phyloP scores from a whole-genome alignment of 257 asterid genomes.

The Gentiana straminea region DNA sequence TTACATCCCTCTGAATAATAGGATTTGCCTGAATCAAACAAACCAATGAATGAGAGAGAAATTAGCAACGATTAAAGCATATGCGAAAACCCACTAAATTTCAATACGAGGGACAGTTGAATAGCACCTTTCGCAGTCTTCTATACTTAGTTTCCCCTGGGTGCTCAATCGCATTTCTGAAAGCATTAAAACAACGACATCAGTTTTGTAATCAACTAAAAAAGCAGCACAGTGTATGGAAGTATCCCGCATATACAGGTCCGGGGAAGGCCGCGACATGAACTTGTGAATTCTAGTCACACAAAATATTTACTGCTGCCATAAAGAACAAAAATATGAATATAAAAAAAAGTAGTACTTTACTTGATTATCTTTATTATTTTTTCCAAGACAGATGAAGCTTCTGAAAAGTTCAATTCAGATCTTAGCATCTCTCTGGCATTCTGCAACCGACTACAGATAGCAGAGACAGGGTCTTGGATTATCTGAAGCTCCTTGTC shows the following conservation, averaged over 20 bases:
- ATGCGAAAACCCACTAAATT: too few relatives aligned
- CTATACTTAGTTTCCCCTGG: conserved; percentile 66
- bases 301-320: too few relatives aligned
- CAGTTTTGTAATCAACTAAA: conserved; percentile 2
- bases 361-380: conserved; percentile 52
- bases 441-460: conserved; percentile 59
- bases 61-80: conserved; percentile 1
- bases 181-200: conserved; percentile 9
- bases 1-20: conserved; percentile 52
- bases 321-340: background rate
- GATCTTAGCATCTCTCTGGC: conserved; percentile 48
- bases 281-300: too few relatives aligned
- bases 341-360: background rate
- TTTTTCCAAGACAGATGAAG: conserved; percentile 38
- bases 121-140: conserved; percentile 65
- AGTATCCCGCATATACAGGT: too few relatives aligned
- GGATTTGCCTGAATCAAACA: conserved; percentile 61
- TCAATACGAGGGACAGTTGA: background rate
- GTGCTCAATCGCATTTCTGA: conserved; percentile 79
- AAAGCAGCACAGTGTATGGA: background rate
- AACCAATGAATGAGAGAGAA: conserved; percentile 7
- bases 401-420: conserved; percentile 44
- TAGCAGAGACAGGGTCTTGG: conserved; percentile 63
- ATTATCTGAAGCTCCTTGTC: conserved; percentile 63
- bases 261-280: too few relatives aligned